phyloP scores from a whole-genome alignment of 208 protist genomes.

The Angomonas desouzai region DNA sequence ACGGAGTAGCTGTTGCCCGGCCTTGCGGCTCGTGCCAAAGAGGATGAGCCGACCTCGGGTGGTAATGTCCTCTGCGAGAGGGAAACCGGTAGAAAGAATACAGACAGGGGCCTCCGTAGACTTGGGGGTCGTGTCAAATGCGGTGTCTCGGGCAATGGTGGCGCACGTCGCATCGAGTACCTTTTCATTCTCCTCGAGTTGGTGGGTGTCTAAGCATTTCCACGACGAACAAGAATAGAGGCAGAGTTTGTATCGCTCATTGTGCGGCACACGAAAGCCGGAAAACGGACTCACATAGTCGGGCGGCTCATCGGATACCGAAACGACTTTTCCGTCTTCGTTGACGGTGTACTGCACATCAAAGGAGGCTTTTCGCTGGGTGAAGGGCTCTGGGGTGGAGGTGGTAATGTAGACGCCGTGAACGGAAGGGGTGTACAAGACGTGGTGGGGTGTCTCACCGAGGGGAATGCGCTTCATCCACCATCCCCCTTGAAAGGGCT shows the following conservation, averaged over 20 bases:
- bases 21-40: conserved; percentile 32
- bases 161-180: conserved; percentile 60
- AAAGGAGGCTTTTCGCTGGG: conserved; percentile 66
- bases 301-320: conserved; percentile 35
- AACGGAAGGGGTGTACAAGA: conserved; percentile 68
- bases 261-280: conserved; percentile 64
- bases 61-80: conserved; percentile 81
- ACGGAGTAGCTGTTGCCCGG: conserved; percentile 29
- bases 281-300: conserved; percentile 25
- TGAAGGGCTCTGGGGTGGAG: conserved; percentile 56
- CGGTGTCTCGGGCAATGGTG: conserved; percentile 45
- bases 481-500: conserved; percentile 49
- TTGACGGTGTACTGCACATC: conserved; percentile 61
- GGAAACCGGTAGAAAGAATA: conserved; percentile 81
- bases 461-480: conserved; percentile 65
- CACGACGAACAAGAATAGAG: conserved; percentile 53
- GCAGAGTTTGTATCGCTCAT: conserved; percentile 60
- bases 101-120: conserved; percentile 49
- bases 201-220: conserved; percentile 35
- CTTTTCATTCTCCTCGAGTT: conserved; percentile 80
- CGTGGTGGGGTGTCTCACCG: conserved; percentile 71
- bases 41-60: conserved; percentile 70
- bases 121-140: conserved; percentile 21
- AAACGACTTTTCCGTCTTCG: conserved; percentile 50
- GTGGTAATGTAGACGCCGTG: conserved; percentile 71